A percentile compares a stretch with the other conserved stretches of the same genome.
phyloP scores from a whole-genome alignment of 768 basidiomycete species.

The Serendipita vermifera region DNA sequence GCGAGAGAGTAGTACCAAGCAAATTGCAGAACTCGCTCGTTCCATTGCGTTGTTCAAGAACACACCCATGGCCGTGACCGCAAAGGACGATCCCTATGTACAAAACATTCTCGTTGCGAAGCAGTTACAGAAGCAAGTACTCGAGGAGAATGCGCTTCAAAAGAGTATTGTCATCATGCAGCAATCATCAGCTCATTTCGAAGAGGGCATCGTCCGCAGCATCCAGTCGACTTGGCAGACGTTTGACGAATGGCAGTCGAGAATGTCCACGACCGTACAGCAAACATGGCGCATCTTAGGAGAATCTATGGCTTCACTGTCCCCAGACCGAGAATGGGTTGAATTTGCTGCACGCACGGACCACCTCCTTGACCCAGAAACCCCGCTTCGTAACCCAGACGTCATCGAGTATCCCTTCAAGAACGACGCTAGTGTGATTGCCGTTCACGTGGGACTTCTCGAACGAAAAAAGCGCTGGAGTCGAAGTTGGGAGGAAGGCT shows the following conservation, averaged over 20 bases:
- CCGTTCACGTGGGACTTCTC: conserved; percentile 79
- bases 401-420: conserved; percentile 77
- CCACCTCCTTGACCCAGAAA: conserved; percentile 93
- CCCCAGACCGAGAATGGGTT: conserved; percentile 90
- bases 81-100: conserved; percentile 75
- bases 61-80: conserved; percentile 73
- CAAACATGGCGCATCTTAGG: conserved; percentile 63
- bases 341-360: conserved; percentile 86
- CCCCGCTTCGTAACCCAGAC: conserved; percentile 70
- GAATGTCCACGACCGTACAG: conserved; percentile 60
- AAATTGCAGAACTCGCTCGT: conserved; percentile 77
- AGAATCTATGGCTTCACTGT: conserved; percentile 59
- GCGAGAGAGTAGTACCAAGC: conserved; percentile 70
- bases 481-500: conserved; percentile 68
- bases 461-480: conserved; percentile 97
- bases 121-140: conserved; percentile 82
- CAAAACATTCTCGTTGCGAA: conserved; percentile 42
- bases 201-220: conserved; percentile 88
- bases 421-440: conserved; percentile 71
- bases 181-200: conserved; percentile 92
- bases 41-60: conserved; percentile 89
- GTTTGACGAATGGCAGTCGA: conserved; percentile 85
- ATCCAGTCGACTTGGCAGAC: conserved; percentile 97
- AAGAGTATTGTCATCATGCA: conserved; percentile 98
- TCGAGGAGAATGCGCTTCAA: conserved; percentile 95